Percentiles rank a stretch among this genome's conserved stretches.
phyloP scores from a whole-genome alignment of 2,329 filamentous ascomycete species.

The Albifimbria verrucaria region DNA sequence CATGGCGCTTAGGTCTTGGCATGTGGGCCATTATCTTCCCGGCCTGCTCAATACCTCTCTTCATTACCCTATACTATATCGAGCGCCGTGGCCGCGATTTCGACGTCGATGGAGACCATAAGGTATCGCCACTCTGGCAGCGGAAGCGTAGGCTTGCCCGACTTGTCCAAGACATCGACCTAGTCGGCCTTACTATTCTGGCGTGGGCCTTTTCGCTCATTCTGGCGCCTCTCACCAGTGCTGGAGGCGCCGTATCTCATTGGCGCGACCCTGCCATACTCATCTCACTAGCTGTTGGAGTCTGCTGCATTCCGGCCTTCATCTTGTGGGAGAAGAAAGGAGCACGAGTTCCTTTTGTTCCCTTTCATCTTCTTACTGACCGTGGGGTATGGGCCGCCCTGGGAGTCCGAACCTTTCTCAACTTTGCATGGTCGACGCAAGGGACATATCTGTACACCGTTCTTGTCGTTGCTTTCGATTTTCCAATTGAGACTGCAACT shows the following conservation, averaged over 20 bases:
- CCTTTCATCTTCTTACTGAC: slow-evolving; percentile 55
- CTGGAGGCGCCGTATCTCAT: slow-evolving; percentile 42
- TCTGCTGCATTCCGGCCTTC: slow-evolving; percentile 46
- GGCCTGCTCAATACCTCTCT: slow-evolving; percentile 50
- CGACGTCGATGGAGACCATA: slow-evolving; percentile 4
- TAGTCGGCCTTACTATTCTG: slow-evolving; percentile 44
- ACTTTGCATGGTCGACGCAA: slow-evolving; percentile 54
- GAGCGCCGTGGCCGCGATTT: slow-evolving; percentile 19
- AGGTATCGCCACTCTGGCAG: background rate
- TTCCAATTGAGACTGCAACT: slow-evolving; percentile 50
- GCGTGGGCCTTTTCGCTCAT: slow-evolving; percentile 44
- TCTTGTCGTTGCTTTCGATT: slow-evolving; percentile 55
- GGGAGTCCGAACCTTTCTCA: slow-evolving; percentile 48
- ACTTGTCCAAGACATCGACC: slow-evolving; percentile 56
- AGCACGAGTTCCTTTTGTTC: slow-evolving; percentile 49
- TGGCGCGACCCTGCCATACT: slow-evolving; percentile 51
- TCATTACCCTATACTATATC: slow-evolving; percentile 37
- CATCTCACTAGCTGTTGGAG: slow-evolving; percentile 46
- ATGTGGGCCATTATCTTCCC: slow-evolving; percentile 64
- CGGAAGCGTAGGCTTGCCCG: slow-evolving; percentile 27
- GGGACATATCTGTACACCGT: slow-evolving; percentile 59
- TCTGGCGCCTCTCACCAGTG: slow-evolving; percentile 51
- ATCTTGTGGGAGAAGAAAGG: slow-evolving; percentile 51
- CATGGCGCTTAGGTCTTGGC: slow-evolving; percentile 61
- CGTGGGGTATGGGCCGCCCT: slow-evolving; percentile 60